A percentile compares a stretch with the other conserved stretches of the same genome.
Evolutionary conservation across 2,329 filamentous ascomycete genomes (phyloP).

Genomic region (Penicillium sp.): DNA sequence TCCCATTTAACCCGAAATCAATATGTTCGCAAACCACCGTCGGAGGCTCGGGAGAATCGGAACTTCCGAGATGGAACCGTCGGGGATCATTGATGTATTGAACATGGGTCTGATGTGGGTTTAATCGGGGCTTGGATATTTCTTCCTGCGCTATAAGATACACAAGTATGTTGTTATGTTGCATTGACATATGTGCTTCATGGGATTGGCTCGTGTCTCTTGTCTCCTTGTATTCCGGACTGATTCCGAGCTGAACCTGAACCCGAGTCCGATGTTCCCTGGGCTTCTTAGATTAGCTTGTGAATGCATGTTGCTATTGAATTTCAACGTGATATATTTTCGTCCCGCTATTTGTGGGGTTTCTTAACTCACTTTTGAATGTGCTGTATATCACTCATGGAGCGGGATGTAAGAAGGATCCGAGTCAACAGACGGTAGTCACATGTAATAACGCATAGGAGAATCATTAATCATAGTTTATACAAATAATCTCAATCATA

Average conservation of each 20-base stretch:
- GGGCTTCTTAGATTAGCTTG: background rate
- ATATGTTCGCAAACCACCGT: background rate
- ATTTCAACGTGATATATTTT: background rate
- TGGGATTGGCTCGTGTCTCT: background rate
- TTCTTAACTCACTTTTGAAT: too few species aligned
- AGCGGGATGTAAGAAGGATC: background rate
- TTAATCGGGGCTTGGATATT: background rate
- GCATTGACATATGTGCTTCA: background rate
- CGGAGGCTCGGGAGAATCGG: slow-evolving; percentile 18
- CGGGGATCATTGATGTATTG: slow-evolving; percentile 2
- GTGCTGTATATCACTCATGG: background rate
- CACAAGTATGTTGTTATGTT: background rate
- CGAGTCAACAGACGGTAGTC: background rate
- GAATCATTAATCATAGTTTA: background rate
- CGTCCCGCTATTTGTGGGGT: too few species aligned
- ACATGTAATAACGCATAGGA: background rate
- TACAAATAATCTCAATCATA: background rate
- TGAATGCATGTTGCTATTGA: background rate
- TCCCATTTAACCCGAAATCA: background rate
- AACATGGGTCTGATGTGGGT: background rate
- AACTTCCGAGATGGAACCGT: slow-evolving; percentile 14
- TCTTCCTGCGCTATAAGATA: background rate
- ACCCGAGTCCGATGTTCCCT: too few species aligned
- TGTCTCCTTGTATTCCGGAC: background rate
- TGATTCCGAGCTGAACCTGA: background rate